Conservation (phyloP, 495 filamentous ascomycete genomes). For the Penicillium longicatenatum region DNA sequence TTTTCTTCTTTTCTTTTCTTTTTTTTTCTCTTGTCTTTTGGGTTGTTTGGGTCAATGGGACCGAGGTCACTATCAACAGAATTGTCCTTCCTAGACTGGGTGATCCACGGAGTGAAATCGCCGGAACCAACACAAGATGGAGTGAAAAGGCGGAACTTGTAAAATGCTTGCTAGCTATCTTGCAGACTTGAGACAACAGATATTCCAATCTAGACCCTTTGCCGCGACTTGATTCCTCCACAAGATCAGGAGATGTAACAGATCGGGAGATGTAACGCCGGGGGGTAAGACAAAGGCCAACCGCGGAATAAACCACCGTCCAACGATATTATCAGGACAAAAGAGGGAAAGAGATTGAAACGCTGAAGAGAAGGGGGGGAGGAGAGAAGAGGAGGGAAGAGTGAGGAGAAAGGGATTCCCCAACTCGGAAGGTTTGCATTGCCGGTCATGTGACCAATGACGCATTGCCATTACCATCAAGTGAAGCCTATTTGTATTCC, state of each 20-base stretch:
- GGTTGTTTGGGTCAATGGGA: constrained; percentile 14
- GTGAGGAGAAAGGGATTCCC: constrained; percentile 5
- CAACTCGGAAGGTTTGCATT: not conserved
- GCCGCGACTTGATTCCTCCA: constrained; percentile 26
- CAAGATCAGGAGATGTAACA: constrained; percentile 19
- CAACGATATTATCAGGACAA: not conserved
- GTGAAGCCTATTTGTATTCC: not conserved
- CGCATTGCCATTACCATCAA: constrained; percentile 14
- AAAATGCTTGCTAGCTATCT: constrained; percentile 56
- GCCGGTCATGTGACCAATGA: constrained; percentile 31
- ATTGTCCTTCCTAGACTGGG: constrained; percentile 36
- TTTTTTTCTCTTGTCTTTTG: constrained; percentile 18
- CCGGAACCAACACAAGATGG: constrained; percentile 42
- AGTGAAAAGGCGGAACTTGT: constrained; percentile 50
- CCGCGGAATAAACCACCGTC: not conserved
- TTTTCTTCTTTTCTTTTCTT: constrained; percentile 18
- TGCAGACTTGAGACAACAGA: constrained; percentile 38
- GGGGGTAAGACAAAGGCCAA: constrained; percentile 8
- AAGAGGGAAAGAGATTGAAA: constrained; percentile 16
- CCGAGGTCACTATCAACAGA: constrained; percentile 27
- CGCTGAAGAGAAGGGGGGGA: constrained; percentile 8
- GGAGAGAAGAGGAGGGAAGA: constrained; percentile 5
- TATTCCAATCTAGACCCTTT: constrained; percentile 29
- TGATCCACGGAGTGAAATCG: constrained; percentile 26
- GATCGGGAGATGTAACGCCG: constrained; percentile 19